These are phyloP conservation scores for Wallacemonas sp. DNA, from an alignment of 208 protist genomes.

Conservation along the genomic window DNA sequence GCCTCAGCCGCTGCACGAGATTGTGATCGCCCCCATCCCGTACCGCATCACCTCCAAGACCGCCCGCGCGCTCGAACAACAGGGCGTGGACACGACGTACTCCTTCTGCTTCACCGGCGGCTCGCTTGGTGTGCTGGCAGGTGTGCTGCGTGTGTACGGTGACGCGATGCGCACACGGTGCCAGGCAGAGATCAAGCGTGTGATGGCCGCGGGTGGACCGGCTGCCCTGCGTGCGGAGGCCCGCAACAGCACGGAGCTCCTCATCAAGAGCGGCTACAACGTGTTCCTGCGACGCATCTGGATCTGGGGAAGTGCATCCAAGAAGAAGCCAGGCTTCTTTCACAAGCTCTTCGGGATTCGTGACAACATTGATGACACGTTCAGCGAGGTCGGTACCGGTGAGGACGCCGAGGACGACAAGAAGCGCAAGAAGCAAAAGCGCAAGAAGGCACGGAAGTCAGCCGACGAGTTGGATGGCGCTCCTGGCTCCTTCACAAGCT, in stretches of 20 bases:
- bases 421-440: background rate
- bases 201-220: background rate
- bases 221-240: background rate
- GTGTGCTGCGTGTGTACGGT: slow-evolving; percentile 45
- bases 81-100: slow-evolving; percentile 31
- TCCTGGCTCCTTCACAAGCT: background rate
- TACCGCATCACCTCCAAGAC: slow-evolving; percentile 23
- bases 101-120: slow-evolving; percentile 58
- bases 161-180: slow-evolving; percentile 24
- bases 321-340: slow-evolving; percentile 13
- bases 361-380: background rate
- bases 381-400: background rate
- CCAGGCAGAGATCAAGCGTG: slow-evolving; percentile 7
- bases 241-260: slow-evolving; percentile 6
- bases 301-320: slow-evolving; percentile 49
- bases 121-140: slow-evolving; percentile 58
- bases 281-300: slow-evolving; percentile 55
- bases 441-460: slow-evolving; percentile 10
- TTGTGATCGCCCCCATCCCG: slow-evolving; percentile 42
- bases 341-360: background rate
- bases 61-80: slow-evolving; percentile 20
- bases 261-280: slow-evolving; percentile 26
- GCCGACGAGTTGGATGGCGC: background rate
- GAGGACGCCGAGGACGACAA: slow-evolving; percentile 6
- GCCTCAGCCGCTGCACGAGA: slow-evolving; percentile 32